A percentile compares a stretch with the other conserved stretches of the same genome.
Conservation (phyloP, 2,329 filamentous ascomycete species). For the Incumbomyces delicatus region DNA sequence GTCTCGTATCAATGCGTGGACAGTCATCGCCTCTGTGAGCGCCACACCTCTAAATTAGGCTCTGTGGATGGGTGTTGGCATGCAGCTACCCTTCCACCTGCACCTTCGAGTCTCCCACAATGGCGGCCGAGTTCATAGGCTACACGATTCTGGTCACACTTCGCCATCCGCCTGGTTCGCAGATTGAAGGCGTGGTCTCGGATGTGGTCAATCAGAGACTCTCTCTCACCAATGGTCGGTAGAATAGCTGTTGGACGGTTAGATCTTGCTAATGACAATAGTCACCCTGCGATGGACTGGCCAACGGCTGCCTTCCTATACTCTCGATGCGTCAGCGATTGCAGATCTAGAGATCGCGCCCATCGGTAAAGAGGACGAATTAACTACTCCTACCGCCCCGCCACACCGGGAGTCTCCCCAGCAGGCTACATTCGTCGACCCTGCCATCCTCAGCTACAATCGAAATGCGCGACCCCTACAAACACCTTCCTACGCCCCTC, state of each 20-base stretch:
- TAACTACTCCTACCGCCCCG: constrained; percentile 12
- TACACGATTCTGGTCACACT: constrained; percentile 67
- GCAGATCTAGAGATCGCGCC: constrained; percentile 47
- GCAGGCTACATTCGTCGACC: constrained; percentile 55
- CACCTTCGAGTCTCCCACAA: constrained; percentile 25
- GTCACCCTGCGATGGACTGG: constrained; percentile 41
- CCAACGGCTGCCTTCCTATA: constrained; percentile 43
- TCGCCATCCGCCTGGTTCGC: constrained; percentile 52
- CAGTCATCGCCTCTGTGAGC: background rate
- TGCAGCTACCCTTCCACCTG: constrained; percentile 1
- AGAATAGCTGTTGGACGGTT: constrained; percentile 26
- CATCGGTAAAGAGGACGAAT: constrained; percentile 18
- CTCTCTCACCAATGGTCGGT: constrained; percentile 60
- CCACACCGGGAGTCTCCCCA: constrained; percentile 6
- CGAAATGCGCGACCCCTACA: constrained; percentile 20
- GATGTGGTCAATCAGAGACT: constrained; percentile 61
- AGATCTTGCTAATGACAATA: constrained; percentile 28
- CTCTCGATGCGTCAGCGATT: constrained; percentile 49
- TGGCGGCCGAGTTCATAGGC: constrained; percentile 64
- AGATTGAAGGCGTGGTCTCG: constrained; percentile 61
- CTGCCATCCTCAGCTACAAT: constrained; percentile 66
- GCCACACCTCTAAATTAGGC: too few species aligned
- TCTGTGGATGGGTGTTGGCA: background rate
- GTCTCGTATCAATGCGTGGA: too few species aligned
- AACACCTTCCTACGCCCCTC: constrained; percentile 10